Evolutionary conservation across 345 rosid species (phyloP).

Genomic region (Eucalyptus tenuipes): DNA sequence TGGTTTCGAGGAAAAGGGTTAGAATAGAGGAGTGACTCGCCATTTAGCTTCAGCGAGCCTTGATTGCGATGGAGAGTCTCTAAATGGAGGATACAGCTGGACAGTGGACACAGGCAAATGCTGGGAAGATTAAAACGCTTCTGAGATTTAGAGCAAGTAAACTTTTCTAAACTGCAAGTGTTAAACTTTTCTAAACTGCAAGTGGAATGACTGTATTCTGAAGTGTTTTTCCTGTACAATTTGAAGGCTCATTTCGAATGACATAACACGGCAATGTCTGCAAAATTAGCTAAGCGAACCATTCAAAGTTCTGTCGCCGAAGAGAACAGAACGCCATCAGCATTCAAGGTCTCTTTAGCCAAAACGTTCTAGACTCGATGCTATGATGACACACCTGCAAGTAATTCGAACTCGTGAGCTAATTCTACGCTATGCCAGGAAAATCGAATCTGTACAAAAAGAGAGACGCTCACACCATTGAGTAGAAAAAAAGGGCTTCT

Average conservation of each 20-base stretch:
- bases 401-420: background rate
- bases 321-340: background rate
- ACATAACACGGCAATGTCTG: background rate
- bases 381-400: background rate
- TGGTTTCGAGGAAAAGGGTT: background rate
- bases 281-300: background rate
- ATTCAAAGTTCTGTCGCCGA: background rate
- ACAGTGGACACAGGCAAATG: background rate
- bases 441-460: background rate
- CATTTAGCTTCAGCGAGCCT: background rate
- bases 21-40: background rate
- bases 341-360: background rate
- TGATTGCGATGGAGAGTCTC: background rate
- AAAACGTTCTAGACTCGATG: background rate
- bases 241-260: background rate
- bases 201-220: background rate
- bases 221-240: background rate
- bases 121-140: background rate
- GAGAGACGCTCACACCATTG: background rate
- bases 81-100: background rate
- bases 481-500: background rate
- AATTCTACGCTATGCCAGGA: background rate
- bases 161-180: background rate
- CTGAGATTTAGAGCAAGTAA: background rate
- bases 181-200: background rate